Conservation (phyloP, 2,329 filamentous ascomycete genomes). For the Zymoseptoria ardabiliae region DNA sequence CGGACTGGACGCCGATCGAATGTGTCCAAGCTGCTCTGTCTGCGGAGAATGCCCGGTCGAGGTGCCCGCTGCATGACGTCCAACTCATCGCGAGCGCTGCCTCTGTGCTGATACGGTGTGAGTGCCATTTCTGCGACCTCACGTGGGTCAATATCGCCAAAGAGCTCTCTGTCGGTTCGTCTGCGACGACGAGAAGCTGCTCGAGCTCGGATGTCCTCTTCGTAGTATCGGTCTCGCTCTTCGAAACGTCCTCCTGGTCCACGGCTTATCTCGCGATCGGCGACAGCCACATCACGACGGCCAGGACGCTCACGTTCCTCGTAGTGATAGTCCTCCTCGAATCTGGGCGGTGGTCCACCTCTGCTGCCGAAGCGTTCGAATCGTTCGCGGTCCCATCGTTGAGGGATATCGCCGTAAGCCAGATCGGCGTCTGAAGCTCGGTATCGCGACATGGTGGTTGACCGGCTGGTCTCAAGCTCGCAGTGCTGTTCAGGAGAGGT, state of each 20-base stretch:
- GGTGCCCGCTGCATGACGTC: conserved; percentile 45
- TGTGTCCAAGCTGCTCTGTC: conserved; percentile 84
- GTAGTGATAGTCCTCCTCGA: conserved; percentile 39
- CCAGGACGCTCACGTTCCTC: conserved; percentile 32
- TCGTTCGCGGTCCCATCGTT: conserved; percentile 45
- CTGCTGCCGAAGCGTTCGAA: conserved; percentile 41
- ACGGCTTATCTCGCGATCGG: conserved; percentile 33
- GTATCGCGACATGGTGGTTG: conserved; percentile 21
- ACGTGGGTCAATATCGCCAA: conserved; percentile 40
- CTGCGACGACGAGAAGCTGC: conserved; percentile 16
- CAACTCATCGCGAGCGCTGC: conserved; percentile 45
- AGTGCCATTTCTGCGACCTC: conserved; percentile 46
- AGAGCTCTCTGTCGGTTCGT: conserved; percentile 38
- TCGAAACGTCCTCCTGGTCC: conserved; percentile 36
- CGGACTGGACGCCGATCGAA: conserved; percentile 69
- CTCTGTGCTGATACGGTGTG: conserved; percentile 48
- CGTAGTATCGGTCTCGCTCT: conserved; percentile 46
- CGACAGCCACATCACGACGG: conserved; percentile 36
- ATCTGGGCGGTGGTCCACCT: conserved; percentile 20
- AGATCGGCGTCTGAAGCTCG: conserved; percentile 36
- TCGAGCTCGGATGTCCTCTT: conserved; percentile 36
- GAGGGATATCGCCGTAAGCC: conserved; percentile 37
- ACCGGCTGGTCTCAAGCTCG: background rate
- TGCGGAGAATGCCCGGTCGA: conserved; percentile 63
- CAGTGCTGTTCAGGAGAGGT: background rate